Evolutionary conservation across 345 rosid species (phyloP).

Genomic region (Aquilaria sinensis): DNA sequence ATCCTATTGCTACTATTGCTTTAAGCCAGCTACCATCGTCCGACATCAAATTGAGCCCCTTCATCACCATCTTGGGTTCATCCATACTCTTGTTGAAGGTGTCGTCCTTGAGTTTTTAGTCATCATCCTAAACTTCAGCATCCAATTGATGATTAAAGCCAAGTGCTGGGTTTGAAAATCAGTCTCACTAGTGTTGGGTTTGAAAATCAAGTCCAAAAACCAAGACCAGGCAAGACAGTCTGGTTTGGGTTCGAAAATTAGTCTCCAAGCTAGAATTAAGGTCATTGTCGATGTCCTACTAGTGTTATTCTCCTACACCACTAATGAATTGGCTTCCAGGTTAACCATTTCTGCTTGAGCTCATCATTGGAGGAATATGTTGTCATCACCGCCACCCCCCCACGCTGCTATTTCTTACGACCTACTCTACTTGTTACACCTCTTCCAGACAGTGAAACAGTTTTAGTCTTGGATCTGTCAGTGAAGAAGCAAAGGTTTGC

Average conservation of each 20-base stretch:
- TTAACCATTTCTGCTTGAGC: conserved; percentile 31
- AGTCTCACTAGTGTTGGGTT: conserved; percentile 37
- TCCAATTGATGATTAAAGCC: conserved; percentile 47
- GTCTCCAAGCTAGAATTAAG: conserved; percentile 62
- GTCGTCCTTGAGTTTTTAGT: conserved; percentile 50
- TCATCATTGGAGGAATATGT: conserved; percentile 63
- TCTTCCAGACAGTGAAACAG: conserved; percentile 20
- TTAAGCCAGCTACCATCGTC: conserved; percentile 80
- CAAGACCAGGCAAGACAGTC: conserved; percentile 8
- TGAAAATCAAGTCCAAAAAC: conserved; percentile 32
- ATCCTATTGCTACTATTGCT: conserved; percentile 63
- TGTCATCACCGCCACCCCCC: conserved; percentile 40
- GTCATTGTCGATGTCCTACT: conserved; percentile 48
- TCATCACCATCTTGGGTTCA: conserved; percentile 35
- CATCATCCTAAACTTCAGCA: conserved; percentile 56
- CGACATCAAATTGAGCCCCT: conserved; percentile 52
- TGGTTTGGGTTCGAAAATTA: conserved; percentile 22
- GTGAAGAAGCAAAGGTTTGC: too few relatives aligned
- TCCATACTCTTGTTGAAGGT: conserved; percentile 32
- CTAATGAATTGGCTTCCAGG: conserved; percentile 37
- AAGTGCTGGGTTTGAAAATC: conserved; percentile 47
- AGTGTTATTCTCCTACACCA: conserved; percentile 36
- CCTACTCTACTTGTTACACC: conserved; percentile 64
- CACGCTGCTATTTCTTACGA: conserved; percentile 66
- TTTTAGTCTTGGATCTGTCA: too few relatives aligned